Evolutionary conservation across 768 basidiomycete genomes (phyloP), one percentile per base, ranked within the genome.

Genomic region (Macrolepiota fuliginosa): DNA sequence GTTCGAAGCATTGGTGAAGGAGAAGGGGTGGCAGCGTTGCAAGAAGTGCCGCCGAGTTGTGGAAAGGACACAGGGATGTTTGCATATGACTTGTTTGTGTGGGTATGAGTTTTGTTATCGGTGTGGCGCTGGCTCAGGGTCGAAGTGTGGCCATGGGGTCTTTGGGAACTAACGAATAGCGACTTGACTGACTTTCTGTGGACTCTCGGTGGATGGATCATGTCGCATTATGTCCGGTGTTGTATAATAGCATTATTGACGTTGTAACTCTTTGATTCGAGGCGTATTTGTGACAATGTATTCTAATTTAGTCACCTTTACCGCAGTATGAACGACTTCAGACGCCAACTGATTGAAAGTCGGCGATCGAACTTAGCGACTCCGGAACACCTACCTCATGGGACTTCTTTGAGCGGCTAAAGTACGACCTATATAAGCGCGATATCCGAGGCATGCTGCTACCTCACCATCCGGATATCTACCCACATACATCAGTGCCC

Each of bases 71-170:
- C 35, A 50, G 27, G 64, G 64, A 29, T 65, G 64, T 29, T 60
- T 62, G 54, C 64, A 65, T 51, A 65, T 65, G 57, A 59, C 55
- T 7, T 65, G 64, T 40, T 46, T 53, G 25, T 65, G 64, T 29
- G 61, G 56, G 0, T 47, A 62, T 37, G 40, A 65, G 29, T 65
- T 65, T 45, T 65, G 64, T 22, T 65, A 65, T 37, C 39, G 53
- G 3, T 65, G 64, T 45, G 64, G 64, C 0, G 78, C 68, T 29
- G 74, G 62, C 7, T 90, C 27, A 9, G 27, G 15, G 45, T 24
- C 39, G 40, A 47, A 32, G 22, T 56, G 56, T 56, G 32, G 32
- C 1, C 56, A 56, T 46, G 25, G 56, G 1, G 42, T 36, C 2
- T 56, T 49, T 49, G 47, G 36, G 5, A 54, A 37, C 36, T 37